phyloP scores from a whole-genome alignment of 2,329 filamentous ascomycete species.

The Cladosporium oxysporum region DNA sequence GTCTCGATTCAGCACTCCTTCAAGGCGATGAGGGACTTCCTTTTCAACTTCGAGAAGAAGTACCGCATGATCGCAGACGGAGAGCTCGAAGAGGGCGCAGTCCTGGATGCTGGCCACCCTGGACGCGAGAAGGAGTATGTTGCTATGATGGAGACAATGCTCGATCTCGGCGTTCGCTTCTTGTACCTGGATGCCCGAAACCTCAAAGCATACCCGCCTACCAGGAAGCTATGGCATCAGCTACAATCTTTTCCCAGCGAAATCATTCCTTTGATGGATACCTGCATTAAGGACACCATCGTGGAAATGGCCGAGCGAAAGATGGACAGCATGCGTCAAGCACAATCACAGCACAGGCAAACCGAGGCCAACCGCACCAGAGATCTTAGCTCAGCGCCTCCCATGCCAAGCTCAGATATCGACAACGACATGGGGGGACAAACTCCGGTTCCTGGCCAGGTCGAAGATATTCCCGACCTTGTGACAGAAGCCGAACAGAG shows the following conservation, averaged over 20 bases:
- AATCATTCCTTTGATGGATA: conserved; percentile 95
- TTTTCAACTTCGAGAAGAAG: conserved; percentile 88
- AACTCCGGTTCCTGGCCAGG: conserved; percentile 39
- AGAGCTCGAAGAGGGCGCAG: conserved; percentile 71
- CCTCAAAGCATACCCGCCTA: conserved; percentile 88
- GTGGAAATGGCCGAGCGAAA: conserved; percentile 82
- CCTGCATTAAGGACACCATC: conserved; percentile 89
- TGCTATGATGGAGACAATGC: conserved; percentile 85
- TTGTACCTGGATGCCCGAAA: conserved; percentile 89
- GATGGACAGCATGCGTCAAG: conserved; percentile 62
- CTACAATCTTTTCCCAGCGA: conserved; percentile 92
- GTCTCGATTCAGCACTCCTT: conserved; percentile 91
- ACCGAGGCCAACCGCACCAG: conserved; percentile 29
- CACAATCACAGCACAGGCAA: conserved; percentile 32
- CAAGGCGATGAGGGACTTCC: conserved; percentile 84
- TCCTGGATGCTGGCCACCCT: conserved; percentile 64
- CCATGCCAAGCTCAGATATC: conserved; percentile 77
- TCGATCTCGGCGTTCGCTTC: conserved; percentile 77
- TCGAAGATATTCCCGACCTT: conserved; percentile 65
- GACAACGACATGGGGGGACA: conserved; percentile 42
- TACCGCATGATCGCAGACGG: conserved; percentile 92
- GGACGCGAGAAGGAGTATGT: conserved; percentile 81
- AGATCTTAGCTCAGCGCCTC: conserved; percentile 68
- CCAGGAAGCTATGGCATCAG: conserved; percentile 93
- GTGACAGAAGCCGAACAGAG: conserved; percentile 75